Percentiles rank a stretch among this genome's conserved stretches.
Conservation (phyloP, 2,329 filamentous ascomycete species). For the Penicillium capsulatum region DNA sequence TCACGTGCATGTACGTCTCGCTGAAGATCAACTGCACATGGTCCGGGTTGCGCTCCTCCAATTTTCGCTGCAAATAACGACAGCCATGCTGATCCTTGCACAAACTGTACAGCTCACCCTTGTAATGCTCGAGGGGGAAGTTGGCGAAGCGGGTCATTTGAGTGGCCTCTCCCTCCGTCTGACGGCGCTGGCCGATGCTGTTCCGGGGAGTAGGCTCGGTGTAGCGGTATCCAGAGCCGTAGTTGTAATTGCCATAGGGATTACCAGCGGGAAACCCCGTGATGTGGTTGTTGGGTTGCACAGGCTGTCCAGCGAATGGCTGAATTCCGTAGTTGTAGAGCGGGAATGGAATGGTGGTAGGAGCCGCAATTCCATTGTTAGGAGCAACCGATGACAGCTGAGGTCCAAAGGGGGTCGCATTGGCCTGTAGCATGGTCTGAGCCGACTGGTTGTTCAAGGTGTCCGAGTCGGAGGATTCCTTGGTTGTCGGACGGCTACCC, state of each 20-base stretch:
- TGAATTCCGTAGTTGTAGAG: constrained; percentile 50
- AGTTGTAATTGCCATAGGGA: constrained; percentile 52
- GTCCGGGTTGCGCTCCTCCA: constrained; percentile 81
- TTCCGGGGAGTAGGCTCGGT: constrained; percentile 73
- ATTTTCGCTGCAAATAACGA: constrained; percentile 92
- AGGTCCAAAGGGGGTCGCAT: constrained; percentile 73
- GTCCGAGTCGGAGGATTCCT: constrained; percentile 42
- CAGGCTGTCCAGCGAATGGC: constrained; percentile 53
- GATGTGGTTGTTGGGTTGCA: constrained; percentile 35
- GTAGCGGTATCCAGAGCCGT: constrained; percentile 51
- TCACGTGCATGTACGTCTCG: constrained; percentile 88
- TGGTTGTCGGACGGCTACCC: constrained; percentile 59
- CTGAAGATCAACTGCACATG: constrained; percentile 89
- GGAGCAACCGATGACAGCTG: constrained; percentile 44
- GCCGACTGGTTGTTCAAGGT: constrained; percentile 53
- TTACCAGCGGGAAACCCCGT: constrained; percentile 52
- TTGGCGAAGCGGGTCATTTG: constrained; percentile 76
- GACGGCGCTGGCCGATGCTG: constrained; percentile 63
- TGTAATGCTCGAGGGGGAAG: constrained; percentile 72
- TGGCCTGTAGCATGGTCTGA: constrained; percentile 72
- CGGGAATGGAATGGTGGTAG: constrained; percentile 34
- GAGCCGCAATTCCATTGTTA: constrained; percentile 24
- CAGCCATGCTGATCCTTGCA: constrained; percentile 99
- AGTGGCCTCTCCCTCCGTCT: constrained; percentile 47
- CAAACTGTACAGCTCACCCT: constrained; percentile 77